Evolutionary conservation across 163 green algal species (phyloP).

Genomic region (Chlorella variabilis): DNA sequence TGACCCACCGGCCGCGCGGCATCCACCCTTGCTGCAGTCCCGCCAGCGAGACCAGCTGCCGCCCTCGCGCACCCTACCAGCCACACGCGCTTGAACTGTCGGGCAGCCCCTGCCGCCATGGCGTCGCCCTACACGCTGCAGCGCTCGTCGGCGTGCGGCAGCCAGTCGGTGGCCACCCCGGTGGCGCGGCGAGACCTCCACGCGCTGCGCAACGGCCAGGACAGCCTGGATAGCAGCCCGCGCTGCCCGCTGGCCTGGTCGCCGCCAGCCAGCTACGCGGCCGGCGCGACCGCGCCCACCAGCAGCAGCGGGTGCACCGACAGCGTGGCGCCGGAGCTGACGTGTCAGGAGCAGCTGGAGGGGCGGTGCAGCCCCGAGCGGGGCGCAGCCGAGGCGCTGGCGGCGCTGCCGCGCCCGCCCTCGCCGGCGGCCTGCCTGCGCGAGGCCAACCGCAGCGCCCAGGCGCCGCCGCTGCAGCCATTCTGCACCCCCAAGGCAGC

Average conservation of each 20-base stretch:
- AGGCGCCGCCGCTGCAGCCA: no score
- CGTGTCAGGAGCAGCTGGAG: neutral
- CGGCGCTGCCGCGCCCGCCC: no score
- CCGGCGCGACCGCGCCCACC: no score
- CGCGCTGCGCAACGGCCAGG: neutral
- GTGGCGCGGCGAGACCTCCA: neutral
- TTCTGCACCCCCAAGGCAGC: neutral
- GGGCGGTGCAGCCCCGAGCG: no score
- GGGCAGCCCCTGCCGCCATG: neutral
- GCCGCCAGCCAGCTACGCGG: neutral
- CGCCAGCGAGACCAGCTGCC: no score
- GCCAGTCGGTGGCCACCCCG: constrained; percentile 18
- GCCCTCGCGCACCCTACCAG: no score
- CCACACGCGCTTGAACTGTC: no score
- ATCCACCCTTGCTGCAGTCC: no score
- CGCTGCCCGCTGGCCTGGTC: neutral
- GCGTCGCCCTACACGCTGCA: neutral
- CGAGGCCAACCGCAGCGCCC: no score
- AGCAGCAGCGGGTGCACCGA: neutral
- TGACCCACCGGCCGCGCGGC: no score
- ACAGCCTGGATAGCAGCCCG: neutral
- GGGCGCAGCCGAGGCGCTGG: no score
- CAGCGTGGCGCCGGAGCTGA: neutral
- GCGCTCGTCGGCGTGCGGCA: neutral
- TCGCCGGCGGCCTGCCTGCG: no score